Conservation (phyloP, 495 filamentous ascomycete species). For the Hamigera avellanea region DNA sequence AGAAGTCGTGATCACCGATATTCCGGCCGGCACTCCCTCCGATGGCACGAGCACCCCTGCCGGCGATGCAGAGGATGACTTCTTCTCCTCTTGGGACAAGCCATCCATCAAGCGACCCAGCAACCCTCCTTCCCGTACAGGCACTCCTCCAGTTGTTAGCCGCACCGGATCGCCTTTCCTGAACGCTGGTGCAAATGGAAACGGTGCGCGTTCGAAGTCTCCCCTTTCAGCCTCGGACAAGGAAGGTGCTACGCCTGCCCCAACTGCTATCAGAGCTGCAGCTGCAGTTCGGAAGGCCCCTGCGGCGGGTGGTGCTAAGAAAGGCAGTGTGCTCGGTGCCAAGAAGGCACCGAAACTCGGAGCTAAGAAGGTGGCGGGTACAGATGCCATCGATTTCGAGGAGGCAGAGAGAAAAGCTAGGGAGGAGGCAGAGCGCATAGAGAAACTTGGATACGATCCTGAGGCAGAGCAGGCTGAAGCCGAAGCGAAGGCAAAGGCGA, state of each 20-base stretch:
- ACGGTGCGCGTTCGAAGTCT: conserved; percentile 66
- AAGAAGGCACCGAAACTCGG: conserved; percentile 85
- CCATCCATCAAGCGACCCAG: conserved; percentile 93
- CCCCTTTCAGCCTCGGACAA: conserved; percentile 58
- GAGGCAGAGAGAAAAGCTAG: conserved; percentile 94
- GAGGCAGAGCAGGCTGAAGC: conserved; percentile 65
- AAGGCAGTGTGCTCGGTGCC: conserved; percentile 73
- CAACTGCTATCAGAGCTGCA: conserved; percentile 60
- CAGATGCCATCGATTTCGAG: conserved; percentile 83
- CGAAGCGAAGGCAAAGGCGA: conserved; percentile 40
- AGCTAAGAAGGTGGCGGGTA: conserved; percentile 72
- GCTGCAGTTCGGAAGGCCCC: conserved; percentile 65
- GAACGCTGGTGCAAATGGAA: conserved; percentile 56
- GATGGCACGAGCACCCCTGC: conserved; percentile 61
- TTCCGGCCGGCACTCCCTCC: conserved; percentile 42
- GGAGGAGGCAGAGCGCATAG: conserved; percentile 93
- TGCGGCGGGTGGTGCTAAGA: conserved; percentile 48
- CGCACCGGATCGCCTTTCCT: conserved; percentile 85
- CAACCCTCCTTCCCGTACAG: conserved; percentile 83
- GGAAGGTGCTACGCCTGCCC: conserved; percentile 28
- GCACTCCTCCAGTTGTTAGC: conserved; percentile 74
- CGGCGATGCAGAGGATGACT: conserved; percentile 76
- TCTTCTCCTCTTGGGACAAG: conserved; percentile 99
- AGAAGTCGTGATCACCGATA: conserved; percentile 77
- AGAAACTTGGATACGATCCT: conserved; percentile 95